Percentiles rank a stretch among this genome's conserved stretches.
phyloP scores from a whole-genome alignment of 495 filamentous ascomycete genomes.

The Penicillium cosmopolitanum region DNA sequence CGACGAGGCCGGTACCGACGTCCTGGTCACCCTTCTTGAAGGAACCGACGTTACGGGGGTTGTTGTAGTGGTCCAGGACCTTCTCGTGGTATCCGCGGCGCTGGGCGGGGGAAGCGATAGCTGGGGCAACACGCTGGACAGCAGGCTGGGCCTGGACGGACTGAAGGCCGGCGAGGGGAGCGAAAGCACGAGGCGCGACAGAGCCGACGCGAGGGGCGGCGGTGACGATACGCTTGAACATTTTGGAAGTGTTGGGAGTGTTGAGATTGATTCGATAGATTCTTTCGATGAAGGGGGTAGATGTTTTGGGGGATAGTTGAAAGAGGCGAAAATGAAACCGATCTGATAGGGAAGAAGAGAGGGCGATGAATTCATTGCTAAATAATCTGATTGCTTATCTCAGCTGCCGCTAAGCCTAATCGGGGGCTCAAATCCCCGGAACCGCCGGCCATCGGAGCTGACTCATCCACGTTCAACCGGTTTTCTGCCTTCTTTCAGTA shows the following conservation, averaged over 20 bases:
- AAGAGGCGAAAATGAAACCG: slow-evolving; percentile 18
- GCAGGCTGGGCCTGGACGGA: slow-evolving; percentile 38
- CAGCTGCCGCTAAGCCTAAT: slow-evolving; percentile 24
- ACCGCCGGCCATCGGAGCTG: slow-evolving; percentile 34
- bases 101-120: slow-evolving; percentile 19
- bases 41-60: slow-evolving; percentile 91
- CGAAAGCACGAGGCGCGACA: slow-evolving; percentile 49
- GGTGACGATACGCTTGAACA: slow-evolving; percentile 58
- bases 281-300: not conserved
- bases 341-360: slow-evolving; percentile 33
- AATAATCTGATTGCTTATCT: slow-evolving; percentile 38
- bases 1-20: slow-evolving; percentile 96
- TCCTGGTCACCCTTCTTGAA: slow-evolving; percentile 83
- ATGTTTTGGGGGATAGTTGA: slow-evolving; percentile 9
- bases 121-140: slow-evolving; percentile 27
- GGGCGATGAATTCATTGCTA: slow-evolving; percentile 38
- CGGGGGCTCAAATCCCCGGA: slow-evolving; percentile 20
- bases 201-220: slow-evolving; percentile 53
- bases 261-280: not conserved
- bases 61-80: slow-evolving; percentile 93
- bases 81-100: slow-evolving; percentile 65
- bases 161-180: slow-evolving; percentile 38
- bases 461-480: slow-evolving; percentile 11
- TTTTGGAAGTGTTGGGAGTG: slow-evolving; percentile 28
- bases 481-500: not conserved